Evolutionary conservation across 495 filamentous ascomycete genomes (phyloP), one percentile per base, ranked within the genome.

Genomic region (Haplographium delicatum): DNA sequence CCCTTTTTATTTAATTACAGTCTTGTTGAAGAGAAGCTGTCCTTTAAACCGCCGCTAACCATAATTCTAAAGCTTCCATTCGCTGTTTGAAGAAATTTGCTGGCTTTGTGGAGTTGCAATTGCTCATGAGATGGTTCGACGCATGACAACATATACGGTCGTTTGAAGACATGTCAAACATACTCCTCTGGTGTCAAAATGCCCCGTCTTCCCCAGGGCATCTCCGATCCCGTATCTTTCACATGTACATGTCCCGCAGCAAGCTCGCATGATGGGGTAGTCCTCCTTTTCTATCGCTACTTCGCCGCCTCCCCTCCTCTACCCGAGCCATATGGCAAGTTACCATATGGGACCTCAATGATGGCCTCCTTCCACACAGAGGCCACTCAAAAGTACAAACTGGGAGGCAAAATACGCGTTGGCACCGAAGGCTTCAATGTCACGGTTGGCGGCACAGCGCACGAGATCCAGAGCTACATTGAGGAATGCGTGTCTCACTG

Each of bases 221-320:
- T 31, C 30, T 60, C 60, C n/a, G 57, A 62, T 43, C 57, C 60
- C 1, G 16, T 62, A 0, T 52, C 57, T 10, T 62, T 50, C 45
- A 55, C 50, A n/a, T 62, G 60, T 40, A 57, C 53, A 19, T 59
- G 57, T 51, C 19, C 45, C 13, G 50, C 50, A 7, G 44, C 45
- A n/a, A 33, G 10, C 7, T n/a, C n/a, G n/a, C 16, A 16, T 6
- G 49, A 34, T 13, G 60, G 60, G 5, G 26, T 39, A 5, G 47
- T 60, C 15, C 60, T 62, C 26, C 50, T 62, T 18, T 62, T 62
- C 54, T 62, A 62, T 40, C 45, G 60, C 1, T 62, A 62, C 28
- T 62, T 45, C 22, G 24, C 31, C 15, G 34, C 49, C 28, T 20
- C 47, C 50, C 34, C 40, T 9, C 38, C 38, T 3, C 39, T 38